These are phyloP conservation scores for Boechera retrofracta DNA, from an alignment of 345 rosid species.

Conservation along the genomic window DNA sequence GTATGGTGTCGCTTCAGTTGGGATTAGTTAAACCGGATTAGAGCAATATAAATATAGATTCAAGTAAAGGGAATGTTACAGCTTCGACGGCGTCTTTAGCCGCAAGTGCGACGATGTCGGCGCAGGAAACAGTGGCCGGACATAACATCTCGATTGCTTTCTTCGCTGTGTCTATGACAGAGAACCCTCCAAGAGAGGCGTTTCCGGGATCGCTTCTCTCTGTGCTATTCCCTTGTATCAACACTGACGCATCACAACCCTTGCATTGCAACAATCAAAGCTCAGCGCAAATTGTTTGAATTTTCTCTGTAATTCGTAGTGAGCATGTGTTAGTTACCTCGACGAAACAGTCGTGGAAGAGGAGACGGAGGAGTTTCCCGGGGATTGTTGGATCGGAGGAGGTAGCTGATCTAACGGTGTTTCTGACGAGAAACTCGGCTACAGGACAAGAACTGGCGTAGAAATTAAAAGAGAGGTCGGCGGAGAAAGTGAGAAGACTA, in stretches of 20 bases:
- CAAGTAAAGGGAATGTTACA: conserved; percentile 44
- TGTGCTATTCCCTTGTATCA: conserved; percentile 73
- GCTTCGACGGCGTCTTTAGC: conserved; percentile 78
- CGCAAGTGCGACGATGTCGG: conserved; percentile 69
- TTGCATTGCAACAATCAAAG: conserved; percentile 40
- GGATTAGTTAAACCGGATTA: background rate
- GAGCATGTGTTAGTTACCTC: conserved; percentile 47
- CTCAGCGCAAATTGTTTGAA: background rate
- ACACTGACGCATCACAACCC: conserved; percentile 87
- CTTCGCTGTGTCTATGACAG: conserved; percentile 70
- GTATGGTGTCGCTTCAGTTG: background rate
- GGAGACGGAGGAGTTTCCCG: conserved; percentile 79
- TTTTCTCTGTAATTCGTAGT: background rate
- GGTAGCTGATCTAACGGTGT: conserved; percentile 73
- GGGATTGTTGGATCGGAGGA: conserved; percentile 70
- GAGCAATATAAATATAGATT: background rate
- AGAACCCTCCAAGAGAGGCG: conserved; percentile 73
- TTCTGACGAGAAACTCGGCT: conserved; percentile 65
- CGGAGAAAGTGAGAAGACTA: conserved; percentile 31
- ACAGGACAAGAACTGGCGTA: conserved; percentile 70
- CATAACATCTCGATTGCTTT: conserved; percentile 63
- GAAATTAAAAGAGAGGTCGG: conserved; percentile 60
- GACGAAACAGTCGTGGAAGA: conserved; percentile 86
- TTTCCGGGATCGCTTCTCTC: conserved; percentile 81
- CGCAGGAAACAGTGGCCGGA: conserved; percentile 74